Conservation (phyloP, 2,329 filamentous ascomycete species). For the Sporothrix brasiliensis region DNA sequence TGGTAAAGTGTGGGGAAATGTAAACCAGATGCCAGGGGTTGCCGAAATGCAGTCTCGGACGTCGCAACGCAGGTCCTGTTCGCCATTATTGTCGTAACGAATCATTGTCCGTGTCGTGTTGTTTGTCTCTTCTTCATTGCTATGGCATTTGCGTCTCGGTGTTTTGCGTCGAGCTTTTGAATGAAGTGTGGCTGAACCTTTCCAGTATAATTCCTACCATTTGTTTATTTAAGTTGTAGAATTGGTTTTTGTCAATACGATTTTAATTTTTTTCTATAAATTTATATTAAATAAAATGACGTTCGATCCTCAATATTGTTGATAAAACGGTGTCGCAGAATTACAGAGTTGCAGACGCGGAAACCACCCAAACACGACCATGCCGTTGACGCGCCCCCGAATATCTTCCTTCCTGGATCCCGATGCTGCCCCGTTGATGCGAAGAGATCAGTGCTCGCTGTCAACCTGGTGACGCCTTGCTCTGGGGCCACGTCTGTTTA, state of each 20-base stretch:
- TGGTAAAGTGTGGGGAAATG: background rate
- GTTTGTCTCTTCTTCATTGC: no score
- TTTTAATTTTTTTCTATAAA: background rate
- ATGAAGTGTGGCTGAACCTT: background rate
- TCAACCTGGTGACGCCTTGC: conserved; percentile 11
- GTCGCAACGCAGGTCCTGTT: conserved; percentile 10
- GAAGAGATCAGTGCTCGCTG: conserved; percentile 26
- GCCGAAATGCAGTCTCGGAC: background rate
- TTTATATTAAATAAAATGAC: no score
- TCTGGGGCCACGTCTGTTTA: conserved; percentile 9
- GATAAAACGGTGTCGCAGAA: background rate
- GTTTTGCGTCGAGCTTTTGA: background rate
- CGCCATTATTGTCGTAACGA: background rate
- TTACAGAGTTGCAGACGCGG: background rate
- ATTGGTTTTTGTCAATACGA: background rate
- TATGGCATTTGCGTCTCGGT: no score
- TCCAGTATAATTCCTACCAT: no score
- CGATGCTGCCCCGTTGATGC: conserved; percentile 28
- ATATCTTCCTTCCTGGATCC: background rate
- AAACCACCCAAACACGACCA: conserved; percentile 10
- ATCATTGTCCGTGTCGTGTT: background rate
- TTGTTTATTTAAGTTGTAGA: background rate
- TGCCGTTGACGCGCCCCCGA: background rate
- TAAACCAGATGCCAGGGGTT: background rate
- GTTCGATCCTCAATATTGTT: no score